Conservation (phyloP, 768 basidiomycete species). For the Boletus eberwhitei region DNA sequence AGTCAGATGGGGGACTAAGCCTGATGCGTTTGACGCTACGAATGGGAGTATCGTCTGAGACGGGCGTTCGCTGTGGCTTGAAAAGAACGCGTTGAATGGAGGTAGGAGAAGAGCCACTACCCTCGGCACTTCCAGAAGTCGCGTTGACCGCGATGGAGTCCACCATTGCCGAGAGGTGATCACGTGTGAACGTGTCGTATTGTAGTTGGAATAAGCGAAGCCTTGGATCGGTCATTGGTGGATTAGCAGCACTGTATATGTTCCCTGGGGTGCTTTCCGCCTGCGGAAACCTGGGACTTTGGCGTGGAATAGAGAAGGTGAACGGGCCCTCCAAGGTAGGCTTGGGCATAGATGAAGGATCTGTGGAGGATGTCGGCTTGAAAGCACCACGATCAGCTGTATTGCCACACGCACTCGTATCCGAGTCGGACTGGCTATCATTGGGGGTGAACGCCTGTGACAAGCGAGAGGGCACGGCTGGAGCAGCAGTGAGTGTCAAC, state of each 20-base stretch:
- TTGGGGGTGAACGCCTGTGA: constrained; percentile 36
- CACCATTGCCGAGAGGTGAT: constrained; percentile 90
- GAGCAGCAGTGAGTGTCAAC: constrained; percentile 28
- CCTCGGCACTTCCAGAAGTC: constrained; percentile 53
- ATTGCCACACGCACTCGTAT: constrained; percentile 11
- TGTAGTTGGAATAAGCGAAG: constrained; percentile 88
- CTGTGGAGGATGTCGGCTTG: constrained; percentile 10
- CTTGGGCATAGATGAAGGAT: constrained; percentile 30
- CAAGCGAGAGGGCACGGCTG: constrained; percentile 34
- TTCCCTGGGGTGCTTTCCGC: constrained; percentile 59
- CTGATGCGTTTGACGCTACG: constrained; percentile 80
- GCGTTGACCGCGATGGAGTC: constrained; percentile 89
- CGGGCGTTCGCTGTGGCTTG: constrained; percentile 44
- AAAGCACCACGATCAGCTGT: constrained; percentile 5
- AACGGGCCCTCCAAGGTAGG: constrained; percentile 58
- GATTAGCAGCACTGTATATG: constrained; percentile 18
- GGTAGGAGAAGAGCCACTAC: constrained; percentile 43
- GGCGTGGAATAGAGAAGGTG: constrained; percentile 68
- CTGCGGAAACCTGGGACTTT: constrained; percentile 40
- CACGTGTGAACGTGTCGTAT: constrained; percentile 95
- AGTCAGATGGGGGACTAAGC: constrained; percentile 65
- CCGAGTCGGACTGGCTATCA: constrained; percentile 27
- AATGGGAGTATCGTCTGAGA: constrained; percentile 46
- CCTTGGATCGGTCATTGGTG: constrained; percentile 61
- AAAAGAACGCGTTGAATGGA: constrained; percentile 42